Conservation (phyloP, 768 basidiomycete species). For the Hydnomerulius pinastri region DNA sequence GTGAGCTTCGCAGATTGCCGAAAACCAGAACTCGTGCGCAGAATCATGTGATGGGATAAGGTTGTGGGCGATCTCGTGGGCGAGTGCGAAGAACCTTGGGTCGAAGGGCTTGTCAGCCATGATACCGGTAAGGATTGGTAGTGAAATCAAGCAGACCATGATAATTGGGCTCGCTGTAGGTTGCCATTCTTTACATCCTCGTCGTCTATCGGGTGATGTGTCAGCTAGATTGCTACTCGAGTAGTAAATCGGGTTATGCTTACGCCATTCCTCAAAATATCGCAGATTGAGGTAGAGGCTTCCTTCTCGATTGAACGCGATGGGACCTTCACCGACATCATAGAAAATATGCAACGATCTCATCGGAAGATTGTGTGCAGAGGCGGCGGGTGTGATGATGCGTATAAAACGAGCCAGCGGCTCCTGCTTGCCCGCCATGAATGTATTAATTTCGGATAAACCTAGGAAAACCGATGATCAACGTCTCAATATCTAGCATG, state of each 20-base stretch:
- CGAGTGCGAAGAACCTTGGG: constrained; percentile 79
- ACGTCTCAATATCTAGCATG: background rate
- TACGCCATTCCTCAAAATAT: constrained; percentile 82
- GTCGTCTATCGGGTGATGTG: constrained; percentile 52
- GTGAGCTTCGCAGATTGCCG: constrained; percentile 75
- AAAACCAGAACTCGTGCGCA: constrained; percentile 91
- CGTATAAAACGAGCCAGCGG: constrained; percentile 66
- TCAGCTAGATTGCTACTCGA: background rate
- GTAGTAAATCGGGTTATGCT: constrained; percentile 27
- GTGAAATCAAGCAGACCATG: constrained; percentile 52
- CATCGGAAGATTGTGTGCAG: constrained; percentile 69
- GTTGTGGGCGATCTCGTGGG: constrained; percentile 91
- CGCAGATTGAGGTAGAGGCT: constrained; percentile 84
- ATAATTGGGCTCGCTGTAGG: constrained; percentile 65
- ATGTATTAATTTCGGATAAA: constrained; percentile 45
- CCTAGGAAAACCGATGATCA: constrained; percentile 38
- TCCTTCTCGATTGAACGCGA: constrained; percentile 88
- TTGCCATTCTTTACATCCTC: constrained; percentile 53
- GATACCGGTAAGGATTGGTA: background rate
- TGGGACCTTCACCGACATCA: constrained; percentile 71
- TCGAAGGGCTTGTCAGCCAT: background rate
- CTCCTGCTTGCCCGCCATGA: constrained; percentile 53
- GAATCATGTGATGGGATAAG: constrained; percentile 79
- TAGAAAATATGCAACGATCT: constrained; percentile 79
- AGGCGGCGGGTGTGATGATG: constrained; percentile 59